Evolutionary conservation across 495 filamentous ascomycete species (phyloP).

Genomic region (Hyaloscypha variabilis): DNA sequence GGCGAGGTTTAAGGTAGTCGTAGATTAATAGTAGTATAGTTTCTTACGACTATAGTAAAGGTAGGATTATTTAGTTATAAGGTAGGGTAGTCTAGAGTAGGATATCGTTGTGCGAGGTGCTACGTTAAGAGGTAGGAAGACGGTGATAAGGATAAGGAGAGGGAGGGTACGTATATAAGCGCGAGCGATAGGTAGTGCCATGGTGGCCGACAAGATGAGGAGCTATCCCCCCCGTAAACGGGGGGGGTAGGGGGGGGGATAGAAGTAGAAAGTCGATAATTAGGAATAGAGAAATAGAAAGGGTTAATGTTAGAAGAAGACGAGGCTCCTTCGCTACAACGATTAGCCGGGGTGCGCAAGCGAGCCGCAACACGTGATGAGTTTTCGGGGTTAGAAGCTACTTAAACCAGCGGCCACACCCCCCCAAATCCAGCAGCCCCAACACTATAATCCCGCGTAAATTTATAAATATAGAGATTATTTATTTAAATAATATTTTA

Average conservation of each 20-base stretch:
- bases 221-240: constrained; percentile 1
- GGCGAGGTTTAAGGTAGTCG: constrained; percentile 7
- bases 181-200: constrained; percentile 8
- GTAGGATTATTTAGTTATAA: constrained; percentile 7
- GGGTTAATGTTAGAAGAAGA: background rate
- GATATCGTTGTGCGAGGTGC: constrained; percentile 11
- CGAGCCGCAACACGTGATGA: background rate
- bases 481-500: background rate
- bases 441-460: constrained; percentile 14
- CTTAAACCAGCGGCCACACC: background rate
- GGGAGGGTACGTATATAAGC: constrained; percentile 12
- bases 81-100: background rate
- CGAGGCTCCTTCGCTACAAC: background rate
- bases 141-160: constrained; percentile 1
- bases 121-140: constrained; percentile 12
- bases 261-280: constrained; percentile 1
- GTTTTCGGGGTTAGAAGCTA: background rate
- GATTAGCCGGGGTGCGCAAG: background rate
- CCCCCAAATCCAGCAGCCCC: background rate
- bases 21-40: constrained; percentile 5
- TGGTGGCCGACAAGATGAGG: constrained; percentile 4
- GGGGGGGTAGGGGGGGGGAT: background rate
- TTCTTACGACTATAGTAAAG: constrained; percentile 2
- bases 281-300: background rate
- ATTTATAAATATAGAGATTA: constrained; percentile 4